phyloP scores from a whole-genome alignment of 495 filamentous ascomycete genomes.

The Podospora fimiseda region DNA sequence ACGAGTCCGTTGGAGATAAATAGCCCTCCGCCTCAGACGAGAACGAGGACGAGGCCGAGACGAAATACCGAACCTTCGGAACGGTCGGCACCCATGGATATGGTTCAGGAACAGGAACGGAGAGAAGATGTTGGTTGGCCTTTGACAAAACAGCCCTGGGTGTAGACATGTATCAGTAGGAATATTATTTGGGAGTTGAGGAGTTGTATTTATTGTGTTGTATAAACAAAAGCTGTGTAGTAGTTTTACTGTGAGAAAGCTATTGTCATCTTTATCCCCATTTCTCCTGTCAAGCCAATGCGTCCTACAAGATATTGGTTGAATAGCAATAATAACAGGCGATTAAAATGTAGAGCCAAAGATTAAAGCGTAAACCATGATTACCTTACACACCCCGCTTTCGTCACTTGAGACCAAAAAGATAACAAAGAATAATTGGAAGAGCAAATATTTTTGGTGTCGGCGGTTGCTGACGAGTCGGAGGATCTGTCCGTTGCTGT shows the following conservation, averaged over 20 bases:
- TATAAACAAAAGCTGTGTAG: no score
- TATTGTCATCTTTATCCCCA: no score
- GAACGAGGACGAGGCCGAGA: background rate
- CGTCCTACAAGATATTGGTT: no score
- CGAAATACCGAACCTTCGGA: background rate
- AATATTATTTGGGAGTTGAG: background rate
- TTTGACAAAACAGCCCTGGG: background rate
- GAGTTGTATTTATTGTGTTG: no score
- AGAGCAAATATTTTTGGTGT: background rate
- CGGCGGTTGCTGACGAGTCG: background rate
- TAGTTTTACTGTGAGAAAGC: no score
- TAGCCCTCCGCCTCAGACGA: background rate
- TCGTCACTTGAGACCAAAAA: background rate
- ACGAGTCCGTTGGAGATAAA: slow-evolving; percentile 6
- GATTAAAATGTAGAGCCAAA: background rate
- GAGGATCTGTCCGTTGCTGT: background rate
- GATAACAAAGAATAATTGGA: background rate
- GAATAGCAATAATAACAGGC: no score
- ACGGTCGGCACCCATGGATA: background rate
- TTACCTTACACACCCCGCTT: background rate
- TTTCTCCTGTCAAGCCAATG: no score
- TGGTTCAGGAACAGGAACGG: background rate
- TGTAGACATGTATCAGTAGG: slow-evolving; percentile 5
- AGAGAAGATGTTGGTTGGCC: slow-evolving; percentile 15
- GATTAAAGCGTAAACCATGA: background rate